A percentile compares a stretch with the other conserved stretches of the same genome.
Evolutionary conservation across 208 protist genomes (phyloP).

Genomic region (Vickermania ingenoplastis): DNA sequence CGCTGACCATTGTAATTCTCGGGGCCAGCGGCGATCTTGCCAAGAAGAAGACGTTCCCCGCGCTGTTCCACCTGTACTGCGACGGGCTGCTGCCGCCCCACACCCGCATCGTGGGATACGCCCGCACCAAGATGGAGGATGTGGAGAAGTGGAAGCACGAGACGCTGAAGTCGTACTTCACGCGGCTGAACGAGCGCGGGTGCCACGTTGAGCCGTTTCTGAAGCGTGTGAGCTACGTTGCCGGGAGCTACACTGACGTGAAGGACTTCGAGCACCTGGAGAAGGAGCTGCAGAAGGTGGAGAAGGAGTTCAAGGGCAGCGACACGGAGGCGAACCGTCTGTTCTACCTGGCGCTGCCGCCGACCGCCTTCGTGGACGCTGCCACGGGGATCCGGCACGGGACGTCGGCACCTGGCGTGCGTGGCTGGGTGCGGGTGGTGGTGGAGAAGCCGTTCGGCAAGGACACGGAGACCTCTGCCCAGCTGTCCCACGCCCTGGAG

Average conservation of each 20-base stretch:
- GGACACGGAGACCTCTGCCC: slow-evolving; percentile 65
- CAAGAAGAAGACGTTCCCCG: slow-evolving; percentile 90
- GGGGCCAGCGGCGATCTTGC: slow-evolving; percentile 88
- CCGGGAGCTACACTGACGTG: slow-evolving; percentile 62
- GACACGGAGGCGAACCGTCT: slow-evolving; percentile 65
- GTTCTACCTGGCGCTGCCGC: slow-evolving; percentile 89
- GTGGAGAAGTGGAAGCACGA: slow-evolving; percentile 59
- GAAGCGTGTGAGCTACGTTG: slow-evolving; percentile 52
- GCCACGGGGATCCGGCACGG: slow-evolving; percentile 39
- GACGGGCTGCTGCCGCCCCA: slow-evolving; percentile 58
- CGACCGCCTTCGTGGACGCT: slow-evolving; percentile 61
- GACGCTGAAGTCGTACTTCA: slow-evolving; percentile 52
- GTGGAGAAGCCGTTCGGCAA: slow-evolving; percentile 92
- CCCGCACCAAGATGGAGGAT: slow-evolving; percentile 66
- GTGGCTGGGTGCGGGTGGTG: slow-evolving; percentile 79
- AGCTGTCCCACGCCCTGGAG: slow-evolving; percentile 68
- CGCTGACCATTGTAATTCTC: slow-evolving; percentile 80
- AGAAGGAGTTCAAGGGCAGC: slow-evolving; percentile 32
- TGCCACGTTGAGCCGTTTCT: slow-evolving; percentile 71
- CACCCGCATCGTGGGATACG: slow-evolving; percentile 84
- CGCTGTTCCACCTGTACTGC: slow-evolving; percentile 85
- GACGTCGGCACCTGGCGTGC: slow-evolving; percentile 36
- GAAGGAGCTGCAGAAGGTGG: slow-evolving; percentile 28
- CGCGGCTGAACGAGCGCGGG: slow-evolving; percentile 20
- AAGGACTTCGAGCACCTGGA: slow-evolving; percentile 71